These are phyloP conservation scores for Blastomyces percursus DNA, from an alignment of 2,329 filamentous ascomycete species.

Conservation along the genomic window DNA sequence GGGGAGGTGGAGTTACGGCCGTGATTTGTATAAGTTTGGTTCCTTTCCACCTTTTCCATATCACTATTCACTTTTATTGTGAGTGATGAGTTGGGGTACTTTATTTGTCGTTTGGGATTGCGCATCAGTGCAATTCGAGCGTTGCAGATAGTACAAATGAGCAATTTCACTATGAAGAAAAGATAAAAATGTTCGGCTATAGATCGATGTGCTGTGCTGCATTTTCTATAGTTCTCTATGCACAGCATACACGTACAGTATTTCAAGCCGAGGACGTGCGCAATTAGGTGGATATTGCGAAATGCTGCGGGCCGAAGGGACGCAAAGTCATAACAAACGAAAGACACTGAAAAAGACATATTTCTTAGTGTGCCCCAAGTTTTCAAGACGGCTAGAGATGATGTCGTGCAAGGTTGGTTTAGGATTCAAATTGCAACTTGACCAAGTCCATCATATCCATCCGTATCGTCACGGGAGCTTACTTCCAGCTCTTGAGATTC, in stretches of 20 bases:
- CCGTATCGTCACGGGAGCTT: neutral
- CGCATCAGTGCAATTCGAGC: neutral
- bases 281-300: neutral
- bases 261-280: neutral
- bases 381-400: neutral
- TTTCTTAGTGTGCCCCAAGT: neutral
- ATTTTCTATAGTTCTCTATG: neutral
- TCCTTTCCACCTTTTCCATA: constrained; percentile 11
- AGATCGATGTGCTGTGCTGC: neutral
- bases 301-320: neutral
- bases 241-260: neutral
- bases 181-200: neutral
- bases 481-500: neutral
- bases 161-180: neutral
- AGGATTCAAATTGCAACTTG: neutral
- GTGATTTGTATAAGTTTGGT: constrained; percentile 7
- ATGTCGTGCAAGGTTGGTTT: too few relatives aligned
- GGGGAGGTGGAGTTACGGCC: constrained; percentile 21
- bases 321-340: neutral
- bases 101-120: neutral
- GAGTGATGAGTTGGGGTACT: neutral
- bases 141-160: neutral
- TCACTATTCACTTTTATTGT: neutral
- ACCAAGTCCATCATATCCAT: neutral
- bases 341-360: neutral